Percentiles rank a stretch among this genome's conserved stretches.
These are phyloP conservation scores for Tieghemiomyces parasiticus DNA, from an alignment of 192 early-diverging fungal species.

Conservation along the genomic window DNA sequence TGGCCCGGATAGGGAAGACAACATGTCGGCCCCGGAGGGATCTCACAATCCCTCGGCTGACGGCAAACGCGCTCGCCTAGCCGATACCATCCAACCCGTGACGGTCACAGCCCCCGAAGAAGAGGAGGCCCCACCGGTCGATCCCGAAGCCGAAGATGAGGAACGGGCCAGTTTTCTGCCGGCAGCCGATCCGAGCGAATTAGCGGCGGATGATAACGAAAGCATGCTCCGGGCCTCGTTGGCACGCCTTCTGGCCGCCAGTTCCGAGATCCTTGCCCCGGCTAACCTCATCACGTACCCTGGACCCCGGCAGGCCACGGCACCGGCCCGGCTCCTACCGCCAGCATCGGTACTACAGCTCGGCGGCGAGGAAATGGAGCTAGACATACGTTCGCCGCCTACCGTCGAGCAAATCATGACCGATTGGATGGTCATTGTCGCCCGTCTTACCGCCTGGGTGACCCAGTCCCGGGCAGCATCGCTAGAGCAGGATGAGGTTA, in stretches of 20 bases:
- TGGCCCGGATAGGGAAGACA: too few species aligned
- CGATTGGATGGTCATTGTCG: constrained; percentile 4
- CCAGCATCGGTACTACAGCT: not conserved
- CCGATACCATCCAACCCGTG: too few species aligned
- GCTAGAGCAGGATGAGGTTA: too few species aligned
- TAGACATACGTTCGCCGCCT: not conserved
- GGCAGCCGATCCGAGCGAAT: not conserved
- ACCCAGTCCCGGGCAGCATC: too few species aligned
- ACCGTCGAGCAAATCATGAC: not conserved
- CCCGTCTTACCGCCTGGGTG: too few species aligned
- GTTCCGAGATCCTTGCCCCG: not conserved
- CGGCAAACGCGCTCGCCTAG: not conserved
- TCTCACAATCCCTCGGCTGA: too few species aligned
- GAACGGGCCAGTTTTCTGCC: not conserved
- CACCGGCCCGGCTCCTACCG: not conserved
- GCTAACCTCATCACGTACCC: not conserved
- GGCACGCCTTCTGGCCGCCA: not conserved
- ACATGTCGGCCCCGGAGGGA: too few species aligned
- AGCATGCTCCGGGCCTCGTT: constrained; percentile 3
- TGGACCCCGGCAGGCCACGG: not conserved
- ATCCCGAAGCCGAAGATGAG: not conserved
- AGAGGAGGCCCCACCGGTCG: too few species aligned
- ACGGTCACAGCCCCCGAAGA: too few species aligned
- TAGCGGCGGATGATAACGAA: not conserved
- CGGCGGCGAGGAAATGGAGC: too few species aligned